These are phyloP conservation scores for Isoetes taiwanensis DNA, from an alignment of 75 land plant genomes.

Conservation along the genomic window DNA sequence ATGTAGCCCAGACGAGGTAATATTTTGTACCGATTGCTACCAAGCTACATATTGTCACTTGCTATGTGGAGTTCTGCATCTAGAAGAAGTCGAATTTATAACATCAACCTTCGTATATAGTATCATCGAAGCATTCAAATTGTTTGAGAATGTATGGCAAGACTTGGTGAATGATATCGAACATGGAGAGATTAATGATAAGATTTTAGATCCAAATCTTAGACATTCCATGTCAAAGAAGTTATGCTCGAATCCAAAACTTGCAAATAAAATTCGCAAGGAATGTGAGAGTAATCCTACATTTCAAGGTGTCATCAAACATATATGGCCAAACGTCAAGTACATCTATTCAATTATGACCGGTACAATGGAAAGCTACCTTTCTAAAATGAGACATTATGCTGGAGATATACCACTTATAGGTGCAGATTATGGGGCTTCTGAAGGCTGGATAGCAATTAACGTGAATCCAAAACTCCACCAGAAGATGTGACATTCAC, in stretches of 20 bases:
- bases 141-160: conserved; percentile 44
- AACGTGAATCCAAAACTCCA: conserved; percentile 40
- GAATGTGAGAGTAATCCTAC: conserved; percentile 24
- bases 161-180: conserved; percentile 34
- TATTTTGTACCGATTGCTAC: conserved; percentile 38
- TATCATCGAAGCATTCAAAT: conserved; percentile 38
- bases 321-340: conserved; percentile 58
- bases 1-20: conserved; percentile 56
- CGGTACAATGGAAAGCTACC: conserved; percentile 67
- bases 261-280: conserved; percentile 32
- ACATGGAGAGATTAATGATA: conserved; percentile 24
- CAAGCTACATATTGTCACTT: conserved; percentile 66
- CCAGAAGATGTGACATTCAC: conserved; percentile 50
- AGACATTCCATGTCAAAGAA: conserved; percentile 31
- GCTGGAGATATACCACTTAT: conserved; percentile 66
- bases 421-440: conserved; percentile 55
- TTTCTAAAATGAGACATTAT: conserved; percentile 47
- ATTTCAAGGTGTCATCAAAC: conserved; percentile 53
- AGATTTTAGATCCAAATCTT: conserved; percentile 28
- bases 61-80: conserved; percentile 42
- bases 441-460: conserved; percentile 66
- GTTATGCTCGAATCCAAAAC: conserved; percentile 36
- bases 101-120: conserved; percentile 47
- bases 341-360: conserved; percentile 63
- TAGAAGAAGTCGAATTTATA: conserved; percentile 33